Percentiles rank a stretch among this genome's conserved stretches.
Evolutionary conservation across 176 grass and related monocot species (phyloP).

Genomic region (Paspalum notatum): DNA sequence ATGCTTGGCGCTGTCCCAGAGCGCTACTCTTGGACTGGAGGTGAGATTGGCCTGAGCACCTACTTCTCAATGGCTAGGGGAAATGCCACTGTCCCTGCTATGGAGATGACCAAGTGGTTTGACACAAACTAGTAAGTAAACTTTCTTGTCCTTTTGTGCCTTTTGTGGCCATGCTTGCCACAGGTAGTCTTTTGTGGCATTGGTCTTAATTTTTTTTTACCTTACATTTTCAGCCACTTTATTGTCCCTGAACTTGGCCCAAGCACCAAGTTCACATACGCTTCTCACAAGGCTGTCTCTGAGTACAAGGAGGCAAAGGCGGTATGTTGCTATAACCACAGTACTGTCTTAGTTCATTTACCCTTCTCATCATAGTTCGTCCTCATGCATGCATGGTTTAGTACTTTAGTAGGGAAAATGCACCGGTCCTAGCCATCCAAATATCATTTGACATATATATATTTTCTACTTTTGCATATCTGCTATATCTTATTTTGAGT

Average conservation of each 20-base stretch:
- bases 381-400: not conserved
- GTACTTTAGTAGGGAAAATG: not conserved
- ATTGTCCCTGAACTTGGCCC: slow-evolving; percentile 94
- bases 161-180: not conserved
- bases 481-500: too few relatives aligned
- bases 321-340: slow-evolving; percentile 48
- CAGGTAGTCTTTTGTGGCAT: not conserved
- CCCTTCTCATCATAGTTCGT: not conserved
- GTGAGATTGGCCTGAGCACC: slow-evolving; percentile 80
- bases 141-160: slow-evolving; percentile 4
- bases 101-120: slow-evolving; percentile 99
- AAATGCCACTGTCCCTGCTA: slow-evolving; percentile 88
- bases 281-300: slow-evolving; percentile 93
- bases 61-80: slow-evolving; percentile 99
- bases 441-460: not conserved
- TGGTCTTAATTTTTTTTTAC: slow-evolving; percentile 26
- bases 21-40: slow-evolving; percentile 75
- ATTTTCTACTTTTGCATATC: slow-evolving; percentile 26
- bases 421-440: not conserved
- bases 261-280: slow-evolving; percentile 80
- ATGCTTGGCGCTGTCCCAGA: slow-evolving; percentile 96
- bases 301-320: slow-evolving; percentile 98
- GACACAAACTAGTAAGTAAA: slow-evolving; percentile 96
- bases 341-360: not conserved
- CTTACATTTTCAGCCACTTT: slow-evolving; percentile 71